Base-by-base conservation (phyloP, 2,329 filamentous ascomycete species). In the Cylindrodendrum hubeiense region DNA sequence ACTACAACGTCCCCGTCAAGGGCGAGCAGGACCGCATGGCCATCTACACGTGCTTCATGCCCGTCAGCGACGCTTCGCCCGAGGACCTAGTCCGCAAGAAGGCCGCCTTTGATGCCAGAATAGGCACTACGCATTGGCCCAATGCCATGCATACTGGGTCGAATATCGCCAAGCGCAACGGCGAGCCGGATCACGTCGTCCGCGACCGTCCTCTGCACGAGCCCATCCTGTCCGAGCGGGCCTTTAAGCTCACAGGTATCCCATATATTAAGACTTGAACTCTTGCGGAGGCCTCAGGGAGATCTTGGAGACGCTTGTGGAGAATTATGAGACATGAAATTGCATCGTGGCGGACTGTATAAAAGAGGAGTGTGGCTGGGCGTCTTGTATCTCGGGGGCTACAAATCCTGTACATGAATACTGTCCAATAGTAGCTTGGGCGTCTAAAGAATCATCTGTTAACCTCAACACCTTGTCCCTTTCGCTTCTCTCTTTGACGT, bases 41-140 rank as follows among this genome's bases (percentile, higher is more conserved):
- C 72, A 17, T 79, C 65, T n/a, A 78, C 80, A 72, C 69, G 6
- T 72, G 70, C 53, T 72, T 65, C 53, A 69, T 72, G 70, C 69
- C 70, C 1, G 69, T 64, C 0, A 41, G 63, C 12, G 63, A 72
- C 15, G 70, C 67, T 10, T 49, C 70, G 3, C 70, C 72, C 57
- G 82, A 81, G 30, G 80, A 83, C 26, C 74, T 84, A 5, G 26
- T 77, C 3, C 73, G 79, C 10, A 84, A 84, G 77, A 80, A 79
- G 71, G 71, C 72, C 4, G 81, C 81, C 0, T 84, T 79, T 51
- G 80, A 83, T 7, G 67, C 74, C 46, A 46, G 69, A 44, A 26
- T 65, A 0, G 80, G 81, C 2, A 83, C 82, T 0, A 83, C 82
- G 0, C 82, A 84, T 65, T 84, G 79, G 79, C 79, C 79, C 0